A percentile compares a stretch with the other conserved stretches of the same genome.
These are phyloP conservation scores for Ogataea chonburiensis DNA, from an alignment of 805 yeast species.

Conservation along the genomic window DNA sequence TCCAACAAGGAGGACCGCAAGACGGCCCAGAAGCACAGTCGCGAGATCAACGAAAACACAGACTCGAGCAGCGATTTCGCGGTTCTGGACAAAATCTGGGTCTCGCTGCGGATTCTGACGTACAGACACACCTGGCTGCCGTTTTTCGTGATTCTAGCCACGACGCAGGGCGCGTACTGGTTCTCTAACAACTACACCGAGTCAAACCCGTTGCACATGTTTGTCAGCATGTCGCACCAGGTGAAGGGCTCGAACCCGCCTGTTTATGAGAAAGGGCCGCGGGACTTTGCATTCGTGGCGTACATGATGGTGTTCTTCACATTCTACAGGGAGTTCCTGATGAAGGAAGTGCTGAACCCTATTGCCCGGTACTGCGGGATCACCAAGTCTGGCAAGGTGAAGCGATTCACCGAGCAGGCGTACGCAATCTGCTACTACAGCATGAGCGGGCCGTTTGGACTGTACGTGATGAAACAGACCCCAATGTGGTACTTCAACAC, in stretches of 20 bases:
- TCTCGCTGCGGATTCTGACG: constrained; percentile 57
- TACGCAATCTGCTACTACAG: constrained; percentile 83
- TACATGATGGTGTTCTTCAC: constrained; percentile 87
- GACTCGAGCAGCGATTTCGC: constrained; percentile 46
- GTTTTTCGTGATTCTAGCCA: constrained; percentile 51
- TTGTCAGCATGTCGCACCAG: constrained; percentile 64
- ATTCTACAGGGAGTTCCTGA: constrained; percentile 83
- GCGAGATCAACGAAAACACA: constrained; percentile 27
- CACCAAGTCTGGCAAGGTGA: constrained; percentile 52
- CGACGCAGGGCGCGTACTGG: constrained; percentile 44
- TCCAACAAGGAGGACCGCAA: constrained; percentile 42
- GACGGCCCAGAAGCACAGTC: constrained; percentile 37
- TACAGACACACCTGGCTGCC: constrained; percentile 70
- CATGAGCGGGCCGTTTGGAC: constrained; percentile 78
- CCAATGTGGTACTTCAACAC: constrained; percentile 93
- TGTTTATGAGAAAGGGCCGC: constrained; percentile 79
- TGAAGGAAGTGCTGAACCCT: constrained; percentile 81
- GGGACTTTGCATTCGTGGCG: constrained; percentile 76
- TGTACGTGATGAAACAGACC: constrained; percentile 79
- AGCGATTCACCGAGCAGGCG: constrained; percentile 90
- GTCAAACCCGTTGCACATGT: constrained; percentile 60
- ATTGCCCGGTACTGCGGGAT: constrained; percentile 57
- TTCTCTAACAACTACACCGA: constrained; percentile 56
- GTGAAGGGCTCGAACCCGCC: constrained; percentile 55
- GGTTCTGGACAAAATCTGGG: constrained; percentile 52